Conservation (phyloP, 306 rosid species). For the Hippophae gyantsensis region DNA sequence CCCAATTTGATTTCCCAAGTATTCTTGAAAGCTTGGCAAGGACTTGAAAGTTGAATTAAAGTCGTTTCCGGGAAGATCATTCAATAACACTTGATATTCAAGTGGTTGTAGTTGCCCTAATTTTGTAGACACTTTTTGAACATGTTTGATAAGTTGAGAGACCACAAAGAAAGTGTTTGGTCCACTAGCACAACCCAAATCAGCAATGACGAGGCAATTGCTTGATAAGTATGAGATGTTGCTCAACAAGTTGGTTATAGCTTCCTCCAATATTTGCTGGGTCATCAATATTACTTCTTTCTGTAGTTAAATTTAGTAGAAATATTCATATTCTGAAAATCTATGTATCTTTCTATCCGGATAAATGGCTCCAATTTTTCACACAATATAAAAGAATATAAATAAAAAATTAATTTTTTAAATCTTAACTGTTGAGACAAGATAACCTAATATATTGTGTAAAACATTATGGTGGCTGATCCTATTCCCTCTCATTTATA, state of each 20-base stretch:
- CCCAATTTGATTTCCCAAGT: slow-evolving; percentile 17
- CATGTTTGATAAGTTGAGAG: slow-evolving; percentile 23
- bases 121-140: slow-evolving; percentile 24
- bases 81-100: slow-evolving; percentile 32
- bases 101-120: slow-evolving; percentile 17
- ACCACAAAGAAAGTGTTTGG: slow-evolving; percentile 37
- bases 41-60: slow-evolving; percentile 41
- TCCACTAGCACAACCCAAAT: slow-evolving; percentile 53
- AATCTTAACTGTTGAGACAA: no score
- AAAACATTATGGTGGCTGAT: no score
- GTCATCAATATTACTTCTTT: slow-evolving; percentile 32
- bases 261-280: slow-evolving; percentile 36
- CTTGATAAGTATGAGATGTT: slow-evolving; percentile 1
- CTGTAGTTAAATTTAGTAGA: slow-evolving; percentile 7
- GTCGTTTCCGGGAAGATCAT: slow-evolving; percentile 46
- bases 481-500: no score
- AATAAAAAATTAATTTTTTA: no score
- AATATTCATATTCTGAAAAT: no score
- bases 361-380: no score
- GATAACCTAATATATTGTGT: no score
- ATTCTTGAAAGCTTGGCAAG: slow-evolving; percentile 21
- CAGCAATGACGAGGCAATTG: slow-evolving; percentile 27
- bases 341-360: no score
- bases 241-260: slow-evolving; percentile 17
- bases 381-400: no score